Evolutionary conservation across 805 yeast species (phyloP), one percentile per base, ranked within the genome.

Genomic region (Candida nonsorbophila): DNA sequence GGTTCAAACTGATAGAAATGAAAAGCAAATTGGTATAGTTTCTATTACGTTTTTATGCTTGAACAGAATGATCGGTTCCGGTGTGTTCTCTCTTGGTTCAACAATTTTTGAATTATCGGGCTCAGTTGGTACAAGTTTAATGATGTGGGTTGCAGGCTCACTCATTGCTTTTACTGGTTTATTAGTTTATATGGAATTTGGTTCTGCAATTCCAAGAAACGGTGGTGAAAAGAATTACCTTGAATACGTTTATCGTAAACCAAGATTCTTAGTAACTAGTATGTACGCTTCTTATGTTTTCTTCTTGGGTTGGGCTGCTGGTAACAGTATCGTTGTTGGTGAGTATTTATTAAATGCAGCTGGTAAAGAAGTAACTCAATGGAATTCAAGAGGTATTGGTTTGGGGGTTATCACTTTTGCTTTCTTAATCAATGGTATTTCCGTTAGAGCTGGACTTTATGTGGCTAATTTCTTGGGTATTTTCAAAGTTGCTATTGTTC

Each of bases 171-270:
- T 63, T 34, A 41, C 59, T 41, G 57, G 69, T 20, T 53, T 80
- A 42, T 68, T 74, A 46, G 85, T 79, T 3, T 84, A 83, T 53
- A 74, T 83, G 77, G 92, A 83, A 49, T 79, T 81, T 51, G 94
- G 94, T 10, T 72, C 76, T 3, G 78, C 75, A 27, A 74, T 82
- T 33, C 84, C 85, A 26, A 73, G 81, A 58, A 83, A 84, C 46
- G 94, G 94, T 41, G 95, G 92, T 42, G 94, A 84, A 49, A 83
- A 82, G 56, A 82, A 81, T 46, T 84, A 84, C 50, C 58, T 84
- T 43, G 92, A 84, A 51, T 79, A 70, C 42, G 72, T 82, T 28
- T 84, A 67, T 58, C 67, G 65, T 28, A 75, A 72, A 42, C 94
- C 94, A 23, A 70, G 62, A 49, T 82, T 79, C 47, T 62, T 84